phyloP scores from a whole-genome alignment of 2,329 filamentous ascomycete genomes.

The Colletotrichum trifolii region DNA sequence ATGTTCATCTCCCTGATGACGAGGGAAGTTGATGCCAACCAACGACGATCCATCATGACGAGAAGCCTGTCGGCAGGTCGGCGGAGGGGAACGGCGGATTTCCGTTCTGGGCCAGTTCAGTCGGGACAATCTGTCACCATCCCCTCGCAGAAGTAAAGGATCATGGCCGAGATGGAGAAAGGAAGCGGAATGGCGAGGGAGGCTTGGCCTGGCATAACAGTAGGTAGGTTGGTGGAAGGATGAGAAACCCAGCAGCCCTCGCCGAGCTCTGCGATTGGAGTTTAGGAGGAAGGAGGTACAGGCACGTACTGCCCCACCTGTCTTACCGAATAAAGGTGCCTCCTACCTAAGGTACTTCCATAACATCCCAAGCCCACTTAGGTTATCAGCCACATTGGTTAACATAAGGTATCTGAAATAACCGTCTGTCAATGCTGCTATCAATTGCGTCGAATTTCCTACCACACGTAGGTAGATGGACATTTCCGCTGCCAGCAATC shows the following conservation, averaged over 20 bases:
- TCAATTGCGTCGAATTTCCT: no score
- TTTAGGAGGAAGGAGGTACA: neutral
- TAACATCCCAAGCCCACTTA: neutral
- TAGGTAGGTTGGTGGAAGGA: conserved; percentile 30
- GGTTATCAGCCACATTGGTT: no score
- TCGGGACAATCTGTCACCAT: no score
- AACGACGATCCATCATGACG: neutral
- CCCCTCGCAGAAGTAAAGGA: no score
- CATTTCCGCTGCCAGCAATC: no score
- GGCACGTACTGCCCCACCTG: conserved; percentile 8
- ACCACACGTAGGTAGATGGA: no score
- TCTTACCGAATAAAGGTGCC: neutral
- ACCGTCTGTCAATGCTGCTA: no score
- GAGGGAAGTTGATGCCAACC: no score
- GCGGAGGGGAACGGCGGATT: no score
- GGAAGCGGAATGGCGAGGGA: conserved; percentile 29
- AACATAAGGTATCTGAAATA: no score
- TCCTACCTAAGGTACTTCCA: neutral
- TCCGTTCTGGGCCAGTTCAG: no score
- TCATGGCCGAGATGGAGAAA: conserved; percentile 3
- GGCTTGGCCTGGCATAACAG: conserved; percentile 17
- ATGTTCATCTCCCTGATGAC: no score
- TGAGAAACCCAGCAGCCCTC: conserved; percentile 23
- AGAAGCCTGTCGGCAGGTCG: neutral
- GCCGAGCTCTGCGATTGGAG: neutral